Conservation (phyloP, 768 basidiomycete genomes). For the Leccinum aurantiacum region DNA sequence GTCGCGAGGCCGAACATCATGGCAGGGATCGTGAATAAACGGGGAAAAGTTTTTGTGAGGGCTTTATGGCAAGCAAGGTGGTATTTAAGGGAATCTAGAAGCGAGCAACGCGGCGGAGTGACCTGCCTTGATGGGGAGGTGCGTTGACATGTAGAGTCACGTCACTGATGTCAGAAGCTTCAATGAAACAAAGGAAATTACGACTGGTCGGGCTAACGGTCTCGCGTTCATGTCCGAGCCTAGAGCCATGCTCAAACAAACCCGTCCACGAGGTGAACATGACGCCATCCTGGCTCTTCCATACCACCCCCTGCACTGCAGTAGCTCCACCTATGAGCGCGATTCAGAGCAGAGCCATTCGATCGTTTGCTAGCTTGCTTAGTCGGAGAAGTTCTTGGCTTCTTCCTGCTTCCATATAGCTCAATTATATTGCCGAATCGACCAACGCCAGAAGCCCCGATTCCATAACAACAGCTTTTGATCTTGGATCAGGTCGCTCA, state of each 20-base stretch:
- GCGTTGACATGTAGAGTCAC: slow-evolving; percentile 4
- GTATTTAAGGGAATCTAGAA: slow-evolving; percentile 32
- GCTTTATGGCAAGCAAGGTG: not conserved
- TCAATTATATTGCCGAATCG: not conserved
- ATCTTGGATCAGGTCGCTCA: not conserved
- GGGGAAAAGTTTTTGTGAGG: not conserved
- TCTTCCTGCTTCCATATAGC: not conserved
- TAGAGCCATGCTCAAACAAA: not conserved
- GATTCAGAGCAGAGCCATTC: not conserved
- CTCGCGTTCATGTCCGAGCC: not conserved
- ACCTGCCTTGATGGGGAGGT: slow-evolving; percentile 6
- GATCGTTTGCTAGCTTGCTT: not conserved
- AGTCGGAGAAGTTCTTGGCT: not conserved
- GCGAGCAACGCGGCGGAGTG: slow-evolving; percentile 19
- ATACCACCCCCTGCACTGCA: not conserved
- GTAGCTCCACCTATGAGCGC: too few species aligned
- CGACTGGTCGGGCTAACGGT: slow-evolving; percentile 2
- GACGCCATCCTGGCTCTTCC: not conserved
- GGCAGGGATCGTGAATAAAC: slow-evolving; percentile 3
- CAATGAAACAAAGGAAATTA: slow-evolving; percentile 16
- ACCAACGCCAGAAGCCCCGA: not conserved
- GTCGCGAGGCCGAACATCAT: slow-evolving; percentile 16
- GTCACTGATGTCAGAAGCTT: not conserved
- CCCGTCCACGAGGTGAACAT: not conserved
- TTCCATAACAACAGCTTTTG: not conserved